Evolutionary conservation across 306 rosid genomes (phyloP).

Genomic region (Elaeagnus macrophylla): DNA sequence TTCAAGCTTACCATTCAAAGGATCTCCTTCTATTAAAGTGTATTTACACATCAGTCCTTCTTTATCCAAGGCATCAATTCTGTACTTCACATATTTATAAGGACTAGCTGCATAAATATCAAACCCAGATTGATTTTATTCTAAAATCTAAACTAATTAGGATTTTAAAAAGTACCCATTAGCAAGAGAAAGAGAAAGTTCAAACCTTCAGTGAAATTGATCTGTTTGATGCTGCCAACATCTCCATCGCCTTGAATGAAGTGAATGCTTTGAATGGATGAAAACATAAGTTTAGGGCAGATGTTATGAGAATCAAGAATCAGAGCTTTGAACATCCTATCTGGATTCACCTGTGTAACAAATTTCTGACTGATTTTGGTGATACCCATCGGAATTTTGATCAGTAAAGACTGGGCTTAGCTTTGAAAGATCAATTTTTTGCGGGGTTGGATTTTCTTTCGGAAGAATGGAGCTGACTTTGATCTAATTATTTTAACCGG

Average conservation of each 20-base stretch:
- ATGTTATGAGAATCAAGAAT: constrained; percentile 31
- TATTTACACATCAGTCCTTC: constrained; percentile 26
- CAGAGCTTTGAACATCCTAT: constrained; percentile 59
- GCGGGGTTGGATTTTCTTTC: neutral
- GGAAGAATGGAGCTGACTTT: no score
- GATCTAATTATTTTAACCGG: no score
- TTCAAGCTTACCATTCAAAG: constrained; percentile 29
- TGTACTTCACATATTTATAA: constrained; percentile 25
- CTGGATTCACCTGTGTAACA: constrained; percentile 28
- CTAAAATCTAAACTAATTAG: no score
- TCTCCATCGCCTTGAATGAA: constrained; percentile 35
- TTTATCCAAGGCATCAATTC: constrained; percentile 35
- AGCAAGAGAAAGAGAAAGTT: neutral
- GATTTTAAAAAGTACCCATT: neutral
- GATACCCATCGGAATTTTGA: constrained; percentile 18
- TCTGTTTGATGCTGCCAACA: constrained; percentile 37
- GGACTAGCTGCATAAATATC: constrained; percentile 27
- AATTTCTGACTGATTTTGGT: constrained; percentile 26
- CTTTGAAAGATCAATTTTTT: neutral
- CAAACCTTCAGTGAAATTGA: constrained; percentile 37
- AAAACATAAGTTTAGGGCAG: constrained; percentile 37
- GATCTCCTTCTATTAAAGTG: constrained; percentile 34
- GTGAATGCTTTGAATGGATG: constrained; percentile 40
- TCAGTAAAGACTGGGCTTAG: neutral
- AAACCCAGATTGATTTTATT: neutral